A percentile compares a stretch with the other conserved stretches of the same genome.
These are phyloP conservation scores for Trametes versicolor DNA, from an alignment of 1,284 basidiomycete genomes.

Conservation along the genomic window DNA sequence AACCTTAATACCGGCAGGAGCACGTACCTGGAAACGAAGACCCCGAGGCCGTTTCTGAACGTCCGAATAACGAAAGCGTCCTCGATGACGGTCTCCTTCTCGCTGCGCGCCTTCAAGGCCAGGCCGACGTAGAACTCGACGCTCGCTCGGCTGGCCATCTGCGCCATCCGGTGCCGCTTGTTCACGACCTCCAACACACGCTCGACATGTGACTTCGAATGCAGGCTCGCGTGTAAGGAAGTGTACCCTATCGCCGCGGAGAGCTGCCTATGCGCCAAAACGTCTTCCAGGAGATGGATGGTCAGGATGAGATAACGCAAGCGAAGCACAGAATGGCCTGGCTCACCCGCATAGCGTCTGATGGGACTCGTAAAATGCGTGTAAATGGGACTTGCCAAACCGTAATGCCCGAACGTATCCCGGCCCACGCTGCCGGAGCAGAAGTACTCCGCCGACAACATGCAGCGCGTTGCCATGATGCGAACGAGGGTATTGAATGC, in stretches of 20 bases:
- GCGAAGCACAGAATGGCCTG: conserved; percentile 40
- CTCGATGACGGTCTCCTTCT: conserved; percentile 67
- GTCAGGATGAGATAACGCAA: conserved; percentile 19
- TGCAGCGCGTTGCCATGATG: conserved; percentile 99
- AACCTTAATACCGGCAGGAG: conserved; percentile 17
- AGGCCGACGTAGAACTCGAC: conserved; percentile 98
- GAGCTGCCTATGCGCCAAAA: conserved; percentile 95
- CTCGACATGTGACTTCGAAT: conserved; percentile 92
- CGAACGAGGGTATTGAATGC: conserved; percentile 98
- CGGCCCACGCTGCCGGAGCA: conserved; percentile 93
- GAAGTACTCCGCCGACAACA: conserved; percentile 99
- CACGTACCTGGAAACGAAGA: conserved; percentile 93
- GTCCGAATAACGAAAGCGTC: conserved; percentile 96
- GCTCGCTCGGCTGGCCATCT: conserved; percentile 95
- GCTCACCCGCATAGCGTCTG: conserved; percentile 88
- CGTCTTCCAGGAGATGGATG: conserved; percentile 61
- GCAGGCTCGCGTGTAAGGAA: conserved; percentile 87
- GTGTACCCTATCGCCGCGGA: conserved; percentile 89
- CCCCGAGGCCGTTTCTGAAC: conserved; percentile 95
- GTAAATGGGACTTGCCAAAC: conserved; percentile 95
- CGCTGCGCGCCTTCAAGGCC: conserved; percentile 81
- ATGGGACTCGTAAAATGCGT: conserved; percentile 99
- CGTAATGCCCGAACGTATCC: conserved; percentile 97
- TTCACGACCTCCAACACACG: conserved; percentile 90
- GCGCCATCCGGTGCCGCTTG: conserved; percentile 93